Evolutionary conservation across 192 early-diverging fungal genomes (phyloP), one percentile per base, ranked within the genome.

Genomic region (Coemansia sp.): DNA sequence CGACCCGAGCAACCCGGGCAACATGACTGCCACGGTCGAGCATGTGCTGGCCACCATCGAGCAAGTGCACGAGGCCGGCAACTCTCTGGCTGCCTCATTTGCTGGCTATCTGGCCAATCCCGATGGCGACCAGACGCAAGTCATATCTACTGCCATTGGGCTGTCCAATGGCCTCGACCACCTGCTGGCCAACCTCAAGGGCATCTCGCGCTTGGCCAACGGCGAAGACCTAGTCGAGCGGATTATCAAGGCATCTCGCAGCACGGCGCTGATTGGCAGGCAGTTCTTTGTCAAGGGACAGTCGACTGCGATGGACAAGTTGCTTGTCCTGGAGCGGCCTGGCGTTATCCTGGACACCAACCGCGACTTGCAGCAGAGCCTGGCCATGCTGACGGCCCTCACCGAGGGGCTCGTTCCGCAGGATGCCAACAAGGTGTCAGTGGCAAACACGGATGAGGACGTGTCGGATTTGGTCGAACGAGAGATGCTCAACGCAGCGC

Each of bases 31-130:
- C 0, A 93, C 94, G 0, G 92, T 94, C 6, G 94, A 96, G 77
- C 94, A 94, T 70, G 92, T 92, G 13, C 84, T 97, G 37, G 91
- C 94, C 3, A 91, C 95, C 72, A 87, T 97, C 63, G 96, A 98
- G 76, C 92, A 91, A 64, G 89, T 88, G 2, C 86, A 86, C 53
- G 85, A 86, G 39, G 80, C 86, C 10, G 86, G 87, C 4, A 85
- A 87, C n/a, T 86, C 88, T 47, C 87, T 91, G 25, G 70, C 84
- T 0, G 71, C 81, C 5, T 80, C 86, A n/a, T 84, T 84, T 65
- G 78, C 78, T 13, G 65, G 75, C 5, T 77, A 84, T 23, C 61
- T 84, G 55, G 66, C 78, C 39, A 68, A 77, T 41, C 70, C 71
- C 52, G 89, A 88, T 34, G 92, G 92, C 21, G 92, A 97, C 59